Percentiles rank a stretch among this genome's conserved stretches.
phyloP scores from a whole-genome alignment of 257 asterid genomes.

The Solanum neorickii region DNA sequence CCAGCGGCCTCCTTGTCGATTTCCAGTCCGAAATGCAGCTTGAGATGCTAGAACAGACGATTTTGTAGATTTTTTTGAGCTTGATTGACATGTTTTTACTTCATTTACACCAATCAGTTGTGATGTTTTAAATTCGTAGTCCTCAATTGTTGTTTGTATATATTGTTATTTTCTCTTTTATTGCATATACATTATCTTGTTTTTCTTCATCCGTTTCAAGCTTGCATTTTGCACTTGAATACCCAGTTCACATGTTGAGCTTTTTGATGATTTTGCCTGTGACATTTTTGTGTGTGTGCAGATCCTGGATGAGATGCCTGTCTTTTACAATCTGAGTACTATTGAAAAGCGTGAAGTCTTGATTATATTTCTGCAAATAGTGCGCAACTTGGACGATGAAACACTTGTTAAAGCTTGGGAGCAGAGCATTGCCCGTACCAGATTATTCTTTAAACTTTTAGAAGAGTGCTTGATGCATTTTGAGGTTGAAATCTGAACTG shows the following conservation, averaged over 20 bases:
- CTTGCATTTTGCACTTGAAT: neutral
- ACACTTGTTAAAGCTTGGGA: constrained; percentile 98
- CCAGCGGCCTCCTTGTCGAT: neutral
- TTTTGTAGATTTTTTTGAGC: neutral
- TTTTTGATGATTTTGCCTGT: neutral
- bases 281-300: constrained; percentile 24
- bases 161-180: neutral
- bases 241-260: neutral
- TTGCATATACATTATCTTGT: neutral
- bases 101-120: neutral
- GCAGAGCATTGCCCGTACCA: constrained; percentile 98
- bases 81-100: neutral
- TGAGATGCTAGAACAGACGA: neutral
- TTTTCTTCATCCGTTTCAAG: neutral
- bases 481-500: constrained; percentile 46
- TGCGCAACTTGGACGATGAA: constrained; percentile 89
- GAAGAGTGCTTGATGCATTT: constrained; percentile 89
- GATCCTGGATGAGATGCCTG: constrained; percentile 99
- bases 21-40: neutral
- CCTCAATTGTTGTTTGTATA: neutral
- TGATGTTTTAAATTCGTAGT: neutral
- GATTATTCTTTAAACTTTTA: constrained; percentile 93
- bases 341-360: constrained; percentile 89
- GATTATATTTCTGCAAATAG: constrained; percentile 67
- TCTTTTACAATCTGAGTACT: constrained; percentile 88